phyloP scores from a whole-genome alignment of 1,284 basidiomycete species.

The Ceratobasidium sp. region DNA sequence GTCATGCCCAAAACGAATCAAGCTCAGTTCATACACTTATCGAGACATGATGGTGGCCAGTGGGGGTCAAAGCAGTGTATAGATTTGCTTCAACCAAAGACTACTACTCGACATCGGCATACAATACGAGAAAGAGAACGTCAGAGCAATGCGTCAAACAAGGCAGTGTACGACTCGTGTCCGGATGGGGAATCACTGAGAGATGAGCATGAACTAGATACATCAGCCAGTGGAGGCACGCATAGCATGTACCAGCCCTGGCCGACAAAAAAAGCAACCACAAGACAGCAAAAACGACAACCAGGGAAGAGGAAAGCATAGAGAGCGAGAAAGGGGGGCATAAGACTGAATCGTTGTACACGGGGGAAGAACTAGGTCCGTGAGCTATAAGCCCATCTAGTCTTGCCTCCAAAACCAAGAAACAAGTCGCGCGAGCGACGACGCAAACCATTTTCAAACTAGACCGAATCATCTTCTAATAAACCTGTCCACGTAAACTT shows the following conservation, averaged over 20 bases:
- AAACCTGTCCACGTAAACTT: too few species aligned
- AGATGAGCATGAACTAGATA: conserved; percentile 1
- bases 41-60: too few species aligned
- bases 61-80: conserved; percentile 10
- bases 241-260: neutral
- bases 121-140: conserved; percentile 3
- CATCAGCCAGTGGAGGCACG: conserved; percentile 9
- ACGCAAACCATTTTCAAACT: neutral
- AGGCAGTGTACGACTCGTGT: conserved; percentile 18
- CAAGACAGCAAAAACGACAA: neutral
- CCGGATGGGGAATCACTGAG: conserved; percentile 2
- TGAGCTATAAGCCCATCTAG: neutral
- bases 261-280: neutral
- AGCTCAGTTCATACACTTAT: neutral
- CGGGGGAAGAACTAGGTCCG: neutral
- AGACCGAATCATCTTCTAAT: neutral
- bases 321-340: neutral
- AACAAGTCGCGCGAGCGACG: neutral
- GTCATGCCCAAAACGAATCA: neutral
- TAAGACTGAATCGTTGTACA: neutral
- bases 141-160: conserved; percentile 11
- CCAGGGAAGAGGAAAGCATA: neutral
- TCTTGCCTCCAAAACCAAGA: neutral
- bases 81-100: neutral
- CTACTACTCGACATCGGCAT: neutral